Evolutionary conservation across 345 rosid species (phyloP).

Genomic region (Viola odorata): DNA sequence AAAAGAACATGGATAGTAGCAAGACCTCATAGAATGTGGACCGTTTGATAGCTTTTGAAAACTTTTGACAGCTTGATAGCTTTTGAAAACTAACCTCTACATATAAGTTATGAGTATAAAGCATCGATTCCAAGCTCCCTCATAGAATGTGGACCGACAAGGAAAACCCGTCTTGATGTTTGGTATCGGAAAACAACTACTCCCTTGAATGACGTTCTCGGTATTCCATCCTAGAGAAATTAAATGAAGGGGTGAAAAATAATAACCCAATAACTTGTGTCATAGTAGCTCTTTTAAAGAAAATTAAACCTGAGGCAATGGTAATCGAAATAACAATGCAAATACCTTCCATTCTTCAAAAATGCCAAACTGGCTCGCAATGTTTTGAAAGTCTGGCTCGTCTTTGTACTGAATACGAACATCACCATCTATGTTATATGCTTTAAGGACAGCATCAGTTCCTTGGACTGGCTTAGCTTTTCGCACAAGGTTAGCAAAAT

Average conservation of each 20-base stretch:
- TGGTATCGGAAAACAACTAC: constrained; percentile 72
- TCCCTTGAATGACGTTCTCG: constrained; percentile 93
- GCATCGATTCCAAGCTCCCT: constrained; percentile 52
- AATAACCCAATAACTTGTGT: too few relatives aligned
- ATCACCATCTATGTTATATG: constrained; percentile 53
- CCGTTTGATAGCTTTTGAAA: too few relatives aligned
- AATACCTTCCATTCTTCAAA: constrained; percentile 96
- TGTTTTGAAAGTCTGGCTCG: constrained; percentile 65
- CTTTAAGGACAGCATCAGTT: constrained; percentile 61
- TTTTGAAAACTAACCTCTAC: too few relatives aligned
- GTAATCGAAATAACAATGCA: not conserved
- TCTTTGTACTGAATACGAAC: constrained; percentile 67
- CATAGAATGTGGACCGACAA: constrained; percentile 64
- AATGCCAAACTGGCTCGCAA: constrained; percentile 82
- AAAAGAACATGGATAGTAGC: too few relatives aligned
- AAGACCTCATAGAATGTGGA: too few relatives aligned
- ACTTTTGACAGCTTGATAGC: too few relatives aligned
- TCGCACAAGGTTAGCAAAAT: constrained; percentile 60
- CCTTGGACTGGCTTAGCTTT: constrained; percentile 65
- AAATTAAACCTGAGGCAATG: not conserved
- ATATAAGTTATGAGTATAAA: constrained; percentile 17
- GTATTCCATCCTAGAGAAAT: constrained; percentile 73
- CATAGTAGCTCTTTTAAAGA: not conserved
- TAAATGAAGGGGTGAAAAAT: not conserved
- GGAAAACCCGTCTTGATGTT: constrained; percentile 56